A percentile compares a stretch with the other conserved stretches of the same genome.
Evolutionary conservation across 2,329 filamentous ascomycete genomes (phyloP).

Genomic region (Phymatotrichopsis omnivora): DNA sequence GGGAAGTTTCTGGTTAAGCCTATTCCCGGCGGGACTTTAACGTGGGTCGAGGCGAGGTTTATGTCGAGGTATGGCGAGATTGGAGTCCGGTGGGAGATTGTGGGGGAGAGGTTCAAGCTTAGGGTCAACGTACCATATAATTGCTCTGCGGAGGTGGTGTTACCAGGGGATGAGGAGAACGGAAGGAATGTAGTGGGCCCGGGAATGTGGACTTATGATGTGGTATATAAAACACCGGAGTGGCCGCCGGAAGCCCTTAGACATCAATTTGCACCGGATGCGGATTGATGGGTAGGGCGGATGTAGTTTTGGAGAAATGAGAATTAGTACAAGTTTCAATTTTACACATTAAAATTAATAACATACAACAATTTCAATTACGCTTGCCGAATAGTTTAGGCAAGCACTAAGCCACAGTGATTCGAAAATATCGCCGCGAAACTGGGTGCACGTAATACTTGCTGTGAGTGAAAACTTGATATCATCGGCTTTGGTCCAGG

Average conservation of each 20-base stretch:
- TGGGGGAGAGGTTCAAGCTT: neutral
- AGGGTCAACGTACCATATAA: neutral
- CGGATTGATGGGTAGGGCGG: neutral
- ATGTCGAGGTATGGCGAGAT: conserved; percentile 32
- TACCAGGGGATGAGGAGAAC: no score
- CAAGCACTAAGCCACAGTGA: no score
- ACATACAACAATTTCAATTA: no score
- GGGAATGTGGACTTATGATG: neutral
- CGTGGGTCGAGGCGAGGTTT: conserved; percentile 31
- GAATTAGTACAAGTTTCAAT: no score
- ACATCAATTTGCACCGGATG: neutral
- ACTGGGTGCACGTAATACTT: no score
- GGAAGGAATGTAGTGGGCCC: neutral
- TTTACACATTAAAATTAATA: no score
- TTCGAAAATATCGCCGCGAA: no score
- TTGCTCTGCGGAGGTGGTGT: neutral
- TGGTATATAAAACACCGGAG: neutral
- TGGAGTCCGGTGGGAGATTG: conserved; percentile 7
- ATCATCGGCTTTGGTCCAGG: no score
- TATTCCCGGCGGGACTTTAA: conserved; percentile 32
- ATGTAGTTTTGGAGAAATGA: neutral
- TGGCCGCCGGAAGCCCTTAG: neutral
- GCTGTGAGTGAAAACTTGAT: no score
- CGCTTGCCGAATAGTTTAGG: no score
- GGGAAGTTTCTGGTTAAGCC: conserved; percentile 36